These are phyloP conservation scores for Triticum turgidum DNA, from an alignment of 176 grass and related monocot genomes.

Conservation along the genomic window DNA sequence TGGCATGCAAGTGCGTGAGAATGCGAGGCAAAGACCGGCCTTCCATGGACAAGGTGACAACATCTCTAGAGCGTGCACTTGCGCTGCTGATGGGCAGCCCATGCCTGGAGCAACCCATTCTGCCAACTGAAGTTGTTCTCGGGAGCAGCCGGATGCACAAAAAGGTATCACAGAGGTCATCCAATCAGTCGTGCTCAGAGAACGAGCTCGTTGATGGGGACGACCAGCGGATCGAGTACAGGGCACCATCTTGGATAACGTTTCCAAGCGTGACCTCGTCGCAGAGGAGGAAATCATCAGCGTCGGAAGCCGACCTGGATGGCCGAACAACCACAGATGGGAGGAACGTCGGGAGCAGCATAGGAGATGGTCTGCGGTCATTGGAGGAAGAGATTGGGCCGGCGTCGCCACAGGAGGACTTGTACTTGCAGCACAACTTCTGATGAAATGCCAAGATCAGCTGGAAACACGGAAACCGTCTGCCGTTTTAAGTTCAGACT, in stretches of 20 bases:
- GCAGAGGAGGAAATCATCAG: constrained; percentile 92
- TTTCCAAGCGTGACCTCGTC: constrained; percentile 95
- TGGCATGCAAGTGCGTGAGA: constrained; percentile 92
- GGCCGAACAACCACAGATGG: constrained; percentile 68
- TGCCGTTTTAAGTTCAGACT: constrained; percentile 15
- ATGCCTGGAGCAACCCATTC: constrained; percentile 84
- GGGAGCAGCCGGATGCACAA: constrained; percentile 94
- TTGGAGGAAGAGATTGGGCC: constrained; percentile 96
- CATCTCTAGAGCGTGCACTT: constrained; percentile 81
- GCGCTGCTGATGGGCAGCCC: constrained; percentile 92
- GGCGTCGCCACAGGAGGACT: constrained; percentile 74
- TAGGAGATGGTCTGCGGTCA: constrained; percentile 67
- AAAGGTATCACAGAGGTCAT: constrained; percentile 88
- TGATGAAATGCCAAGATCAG: constrained; percentile 46
- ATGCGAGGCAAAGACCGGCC: constrained; percentile 91
- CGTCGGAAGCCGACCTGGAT: constrained; percentile 81
- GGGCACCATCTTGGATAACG: constrained; percentile 95
- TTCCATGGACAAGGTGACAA: constrained; percentile 98
- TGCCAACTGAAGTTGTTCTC: constrained; percentile 91
- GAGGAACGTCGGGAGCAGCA: constrained; percentile 56
- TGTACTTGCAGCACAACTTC: constrained; percentile 98
- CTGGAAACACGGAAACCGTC: neutral
- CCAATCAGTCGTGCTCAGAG: constrained; percentile 91
- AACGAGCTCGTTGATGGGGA: constrained; percentile 72
- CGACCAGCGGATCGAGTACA: constrained; percentile 74